Conservation (phyloP, 2,329 filamentous ascomycete species). For the Blastomyces percursus region DNA sequence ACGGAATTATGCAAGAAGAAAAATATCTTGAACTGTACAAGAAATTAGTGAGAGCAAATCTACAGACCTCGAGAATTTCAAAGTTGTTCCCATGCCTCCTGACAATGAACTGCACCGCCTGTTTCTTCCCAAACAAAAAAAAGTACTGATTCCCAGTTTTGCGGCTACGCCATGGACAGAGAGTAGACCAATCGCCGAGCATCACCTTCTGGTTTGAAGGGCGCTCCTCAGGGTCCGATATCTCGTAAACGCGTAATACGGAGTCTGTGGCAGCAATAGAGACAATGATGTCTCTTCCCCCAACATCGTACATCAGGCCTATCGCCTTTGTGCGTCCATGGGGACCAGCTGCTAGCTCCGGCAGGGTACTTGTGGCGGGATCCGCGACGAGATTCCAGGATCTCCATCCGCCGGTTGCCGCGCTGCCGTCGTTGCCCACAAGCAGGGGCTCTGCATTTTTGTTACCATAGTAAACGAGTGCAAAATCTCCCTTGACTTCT, state of each 20-base stretch:
- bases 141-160: slow-evolving; percentile 34
- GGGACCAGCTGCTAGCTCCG: slow-evolving; percentile 23
- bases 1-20: not conserved
- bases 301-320: slow-evolving; percentile 30
- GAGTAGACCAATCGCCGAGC: slow-evolving; percentile 39
- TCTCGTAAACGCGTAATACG: slow-evolving; percentile 32
- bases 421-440: slow-evolving; percentile 39
- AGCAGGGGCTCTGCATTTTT: slow-evolving; percentile 24
- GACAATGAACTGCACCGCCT: slow-evolving; percentile 32
- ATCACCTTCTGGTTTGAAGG: slow-evolving; percentile 25
- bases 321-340: slow-evolving; percentile 40
- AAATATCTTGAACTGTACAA: not conserved
- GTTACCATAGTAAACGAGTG: slow-evolving; percentile 30
- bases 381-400: slow-evolving; percentile 25
- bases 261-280: slow-evolving; percentile 38
- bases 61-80: slow-evolving; percentile 32
- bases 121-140: slow-evolving; percentile 38
- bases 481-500: slow-evolving; percentile 35
- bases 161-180: slow-evolving; percentile 37
- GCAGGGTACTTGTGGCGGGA: slow-evolving; percentile 17
- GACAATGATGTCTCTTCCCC: slow-evolving; percentile 29
- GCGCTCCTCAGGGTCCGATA: slow-evolving; percentile 23
- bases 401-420: slow-evolving; percentile 36
- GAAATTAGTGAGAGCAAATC: not conserved
- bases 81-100: slow-evolving; percentile 18